Percentiles rank a stretch among this genome's conserved stretches.
Evolutionary conservation across 257 asterid species (phyloP).

Genomic region (Henckelia pumila): DNA sequence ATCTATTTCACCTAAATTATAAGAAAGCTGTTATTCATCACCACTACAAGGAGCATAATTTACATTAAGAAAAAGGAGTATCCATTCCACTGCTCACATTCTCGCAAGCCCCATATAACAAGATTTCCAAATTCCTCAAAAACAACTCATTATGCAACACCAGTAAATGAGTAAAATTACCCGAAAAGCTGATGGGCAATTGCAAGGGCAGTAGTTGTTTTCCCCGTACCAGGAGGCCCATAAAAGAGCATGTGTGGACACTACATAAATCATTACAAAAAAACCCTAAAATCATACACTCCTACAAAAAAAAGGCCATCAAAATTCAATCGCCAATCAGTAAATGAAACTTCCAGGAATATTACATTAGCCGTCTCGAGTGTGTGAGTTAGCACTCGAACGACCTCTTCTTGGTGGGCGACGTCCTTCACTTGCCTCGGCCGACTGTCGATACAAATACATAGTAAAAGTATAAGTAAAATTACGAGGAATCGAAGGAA

Average conservation of each 20-base stretch:
- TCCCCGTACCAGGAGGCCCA: conserved; percentile 98
- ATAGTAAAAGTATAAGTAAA: background rate
- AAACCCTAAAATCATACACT: conserved; percentile 4
- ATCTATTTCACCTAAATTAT: background rate
- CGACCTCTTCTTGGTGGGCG: conserved; percentile 96
- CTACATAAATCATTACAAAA: conserved; percentile 32
- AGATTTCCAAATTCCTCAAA: background rate
- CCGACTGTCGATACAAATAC: conserved; percentile 52
- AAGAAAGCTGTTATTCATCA: background rate
- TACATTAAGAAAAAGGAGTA: no score
- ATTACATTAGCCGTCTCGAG: conserved; percentile 86
- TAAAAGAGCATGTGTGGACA: conserved; percentile 97
- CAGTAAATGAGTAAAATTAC: conserved; percentile 31
- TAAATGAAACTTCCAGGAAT: background rate
- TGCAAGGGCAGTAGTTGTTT: conserved; percentile 94
- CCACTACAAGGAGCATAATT: background rate
- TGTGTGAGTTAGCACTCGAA: conserved; percentile 93
- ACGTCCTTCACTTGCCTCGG: conserved; percentile 97
- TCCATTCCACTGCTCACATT: background rate
- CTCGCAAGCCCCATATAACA: background rate
- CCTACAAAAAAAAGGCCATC: background rate
- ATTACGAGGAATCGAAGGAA: background rate
- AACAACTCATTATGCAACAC: background rate
- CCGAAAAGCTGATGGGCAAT: conserved; percentile 95
- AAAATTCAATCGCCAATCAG: background rate